Evolutionary conservation across 257 asterid species (phyloP).

Genomic region (Solanum arcanum): DNA sequence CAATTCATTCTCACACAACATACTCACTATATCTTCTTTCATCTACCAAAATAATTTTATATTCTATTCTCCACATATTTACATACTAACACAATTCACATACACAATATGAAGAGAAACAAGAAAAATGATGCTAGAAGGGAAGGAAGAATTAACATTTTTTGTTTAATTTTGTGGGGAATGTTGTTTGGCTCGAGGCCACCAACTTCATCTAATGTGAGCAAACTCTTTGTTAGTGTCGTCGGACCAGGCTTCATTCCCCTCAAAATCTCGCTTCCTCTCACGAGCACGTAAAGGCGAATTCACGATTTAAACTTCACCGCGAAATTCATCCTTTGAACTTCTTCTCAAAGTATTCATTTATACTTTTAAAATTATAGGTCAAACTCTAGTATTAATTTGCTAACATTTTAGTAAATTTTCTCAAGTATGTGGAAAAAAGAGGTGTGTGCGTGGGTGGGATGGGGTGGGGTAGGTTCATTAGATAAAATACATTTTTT

Average conservation of each 20-base stretch:
- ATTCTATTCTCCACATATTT: background rate
- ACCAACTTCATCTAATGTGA: conserved; percentile 26
- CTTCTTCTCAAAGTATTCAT: background rate
- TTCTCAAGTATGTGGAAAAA: background rate
- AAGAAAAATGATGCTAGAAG: background rate
- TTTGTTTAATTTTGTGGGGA: conserved; percentile 58
- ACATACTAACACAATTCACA: background rate
- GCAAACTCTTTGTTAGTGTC: conserved; percentile 9
- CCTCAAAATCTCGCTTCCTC: conserved; percentile 65
- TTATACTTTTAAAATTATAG: background rate
- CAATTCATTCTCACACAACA: background rate
- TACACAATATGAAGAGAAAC: background rate
- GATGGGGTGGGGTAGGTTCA: too few species aligned
- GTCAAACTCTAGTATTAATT: background rate
- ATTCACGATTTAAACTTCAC: background rate
- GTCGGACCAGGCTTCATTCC: conserved; percentile 99
- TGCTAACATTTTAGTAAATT: background rate
- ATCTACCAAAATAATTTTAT: background rate
- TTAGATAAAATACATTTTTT: background rate
- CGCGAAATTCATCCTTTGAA: too few species aligned
- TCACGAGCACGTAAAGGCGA: background rate
- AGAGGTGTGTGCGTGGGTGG: too few species aligned
- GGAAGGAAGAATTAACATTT: conserved; percentile 23
- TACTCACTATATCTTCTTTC: background rate
- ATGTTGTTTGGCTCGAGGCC: conserved; percentile 97